These are phyloP conservation scores for Uronychia binucleata DNA, from an alignment of 73 alveolate genomes.

Conservation along the genomic window DNA sequence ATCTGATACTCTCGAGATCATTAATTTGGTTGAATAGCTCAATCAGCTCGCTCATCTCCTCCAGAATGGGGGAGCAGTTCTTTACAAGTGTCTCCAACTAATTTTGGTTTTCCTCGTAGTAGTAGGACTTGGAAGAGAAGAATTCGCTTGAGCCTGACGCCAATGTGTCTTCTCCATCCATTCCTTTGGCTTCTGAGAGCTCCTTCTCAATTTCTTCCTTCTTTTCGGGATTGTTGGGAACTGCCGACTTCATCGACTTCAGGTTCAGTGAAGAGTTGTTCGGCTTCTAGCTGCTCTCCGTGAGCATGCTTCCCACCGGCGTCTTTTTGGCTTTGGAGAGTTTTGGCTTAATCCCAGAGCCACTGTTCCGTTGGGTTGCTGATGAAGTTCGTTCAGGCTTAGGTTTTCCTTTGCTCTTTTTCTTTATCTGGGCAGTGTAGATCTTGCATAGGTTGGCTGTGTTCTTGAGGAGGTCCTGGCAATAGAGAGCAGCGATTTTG, in stretches of 20 bases:
- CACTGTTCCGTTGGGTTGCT: background rate
- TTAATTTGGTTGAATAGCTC: conserved; percentile 36
- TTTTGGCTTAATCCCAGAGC: background rate
- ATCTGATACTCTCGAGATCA: conserved; percentile 8
- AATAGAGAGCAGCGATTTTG: conserved; percentile 77
- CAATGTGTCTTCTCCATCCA: background rate
- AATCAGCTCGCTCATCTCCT: conserved; percentile 1
- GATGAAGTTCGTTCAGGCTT: background rate
- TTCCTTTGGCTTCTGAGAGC: background rate
- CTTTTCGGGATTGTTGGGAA: background rate
- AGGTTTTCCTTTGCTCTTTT: background rate
- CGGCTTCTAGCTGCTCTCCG: background rate
- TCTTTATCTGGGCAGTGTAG: background rate
- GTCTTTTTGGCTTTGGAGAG: background rate
- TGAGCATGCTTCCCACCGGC: background rate
- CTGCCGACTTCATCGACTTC: background rate
- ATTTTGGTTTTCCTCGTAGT: conserved; percentile 50
- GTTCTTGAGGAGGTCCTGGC: conserved; percentile 69
- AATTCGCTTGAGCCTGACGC: background rate
- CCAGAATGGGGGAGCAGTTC: conserved; percentile 47
- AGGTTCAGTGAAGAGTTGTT: background rate
- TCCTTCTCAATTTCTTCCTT: background rate
- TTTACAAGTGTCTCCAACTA: conserved; percentile 19
- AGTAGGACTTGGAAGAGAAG: conserved; percentile 14
- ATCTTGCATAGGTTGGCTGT: conserved; percentile 17